Base-by-base conservation (phyloP, 2,329 filamentous ascomycete genomes). In the Colletotrichum chlorophyti region DNA sequence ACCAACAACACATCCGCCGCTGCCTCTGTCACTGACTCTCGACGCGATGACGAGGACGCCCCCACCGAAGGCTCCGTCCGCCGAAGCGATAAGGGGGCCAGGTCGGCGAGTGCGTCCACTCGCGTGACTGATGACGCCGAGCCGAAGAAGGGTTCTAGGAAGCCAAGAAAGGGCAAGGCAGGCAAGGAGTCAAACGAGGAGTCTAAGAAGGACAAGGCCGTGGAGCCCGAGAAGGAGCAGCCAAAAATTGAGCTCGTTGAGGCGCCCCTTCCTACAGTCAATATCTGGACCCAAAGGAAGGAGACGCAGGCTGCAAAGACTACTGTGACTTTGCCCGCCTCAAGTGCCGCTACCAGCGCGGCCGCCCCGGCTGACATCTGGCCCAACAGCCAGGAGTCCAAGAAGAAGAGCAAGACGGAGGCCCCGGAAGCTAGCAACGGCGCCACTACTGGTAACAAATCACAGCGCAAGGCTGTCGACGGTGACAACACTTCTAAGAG, bases 221-320 rank as follows among this genome's bases (percentile, higher is more conserved):
- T 82, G 40, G 86, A 87, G 64, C 84, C 87, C 65, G 84, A 84
- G 64, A 82, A 83, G 59, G 77, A 84, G 60, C 78, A 79, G 12
- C 77, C 83, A 65, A 86, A 88, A 66, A 76, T 85, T 40, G 83
- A 89, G 66, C 79, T 97, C 37, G 88, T 89, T 42, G 91, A 95
- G 60, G 94, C 94, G 15, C 90, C 92, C 26, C 81, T 91, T 38
- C 95, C 95, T 1, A 74, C 86, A 2, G 90, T 97, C 57, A 99
- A 99, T 72, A 79, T 93, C 62, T 99, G 95, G 94, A 84, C 88
- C 62, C 86, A 93, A 74, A 85, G 93, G 53, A 88, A 83, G 66
- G 88, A 92, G 67, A 87, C 86, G 42, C 76, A 81, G 40, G 78
- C 82, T 62, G 78, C 83, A 34, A 88, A 86, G 70, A 70, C 72